phyloP scores from a whole-genome alignment of 192 early-diverging fungal species.

The Coemansia sp. region DNA sequence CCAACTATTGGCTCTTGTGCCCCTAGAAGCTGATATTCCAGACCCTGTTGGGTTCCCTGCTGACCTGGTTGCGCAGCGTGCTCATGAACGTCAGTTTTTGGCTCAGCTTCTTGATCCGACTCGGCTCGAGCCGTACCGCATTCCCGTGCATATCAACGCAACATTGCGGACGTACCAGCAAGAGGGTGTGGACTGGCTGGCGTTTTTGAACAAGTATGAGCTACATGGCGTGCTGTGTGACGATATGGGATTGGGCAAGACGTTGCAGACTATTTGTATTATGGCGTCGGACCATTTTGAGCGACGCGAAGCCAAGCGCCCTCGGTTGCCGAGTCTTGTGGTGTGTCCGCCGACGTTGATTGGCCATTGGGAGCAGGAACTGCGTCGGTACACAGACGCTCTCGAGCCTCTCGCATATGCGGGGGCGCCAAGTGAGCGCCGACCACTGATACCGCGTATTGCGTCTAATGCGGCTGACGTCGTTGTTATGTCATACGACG shows the following conservation, averaged over 20 bases:
- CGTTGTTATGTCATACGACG: constrained; percentile 95
- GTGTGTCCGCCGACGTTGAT: constrained; percentile 95
- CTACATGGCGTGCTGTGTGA: constrained; percentile 98
- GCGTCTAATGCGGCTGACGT: constrained; percentile 62
- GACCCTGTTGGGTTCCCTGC: constrained; percentile 85
- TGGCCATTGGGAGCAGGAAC: constrained; percentile 96
- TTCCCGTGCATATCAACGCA: constrained; percentile 90
- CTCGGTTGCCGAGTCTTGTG: constrained; percentile 82
- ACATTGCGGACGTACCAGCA: constrained; percentile 95
- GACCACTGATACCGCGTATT: constrained; percentile 60
- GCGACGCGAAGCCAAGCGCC: constrained; percentile 57
- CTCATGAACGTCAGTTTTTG: constrained; percentile 90
- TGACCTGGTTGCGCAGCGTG: constrained; percentile 76
- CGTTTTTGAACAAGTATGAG: constrained; percentile 95
- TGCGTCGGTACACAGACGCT: constrained; percentile 72
- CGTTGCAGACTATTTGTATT: constrained; percentile 94
- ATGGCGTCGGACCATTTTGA: constrained; percentile 84
- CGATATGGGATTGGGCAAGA: constrained; percentile 99
- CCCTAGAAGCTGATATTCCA: constrained; percentile 92
- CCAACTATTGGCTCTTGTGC: constrained; percentile 90
- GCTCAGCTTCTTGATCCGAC: constrained; percentile 89
- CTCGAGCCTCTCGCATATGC: constrained; percentile 83
- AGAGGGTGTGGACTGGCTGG: constrained; percentile 98
- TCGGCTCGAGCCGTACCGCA: constrained; percentile 80
- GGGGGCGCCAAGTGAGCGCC: constrained; percentile 77